Percentiles rank a stretch among this genome's conserved stretches.
Evolutionary conservation across 2,329 filamentous ascomycete species (phyloP).

Genomic region (Clarireedia hainanense): DNA sequence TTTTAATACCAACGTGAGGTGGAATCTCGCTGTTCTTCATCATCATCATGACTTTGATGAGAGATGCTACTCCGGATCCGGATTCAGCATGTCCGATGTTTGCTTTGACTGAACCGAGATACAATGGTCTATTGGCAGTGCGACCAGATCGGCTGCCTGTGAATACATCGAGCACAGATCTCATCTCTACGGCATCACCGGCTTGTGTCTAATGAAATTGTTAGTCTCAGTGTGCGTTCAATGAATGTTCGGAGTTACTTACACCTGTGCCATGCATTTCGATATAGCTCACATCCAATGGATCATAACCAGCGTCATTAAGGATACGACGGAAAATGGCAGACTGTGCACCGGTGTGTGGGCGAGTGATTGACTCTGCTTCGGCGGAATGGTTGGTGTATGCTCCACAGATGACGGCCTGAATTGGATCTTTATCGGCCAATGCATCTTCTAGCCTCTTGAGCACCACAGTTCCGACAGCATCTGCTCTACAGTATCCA

Average conservation of each 20-base stretch:
- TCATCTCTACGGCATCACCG: background rate
- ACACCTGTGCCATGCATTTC: slow-evolving; percentile 20
- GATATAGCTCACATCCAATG: slow-evolving; percentile 12
- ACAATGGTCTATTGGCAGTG: background rate
- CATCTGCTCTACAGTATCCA: slow-evolving; percentile 59
- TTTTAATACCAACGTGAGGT: slow-evolving; percentile 15
- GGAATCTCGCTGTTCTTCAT: slow-evolving; percentile 14
- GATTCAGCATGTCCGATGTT: slow-evolving; percentile 14
- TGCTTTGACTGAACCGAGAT: background rate
- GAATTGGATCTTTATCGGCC: slow-evolving; percentile 35
- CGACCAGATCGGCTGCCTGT: background rate
- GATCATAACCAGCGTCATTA: slow-evolving; percentile 6
- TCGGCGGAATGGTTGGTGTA: slow-evolving; percentile 38
- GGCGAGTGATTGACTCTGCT: slow-evolving; percentile 37
- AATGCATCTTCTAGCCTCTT: slow-evolving; percentile 45
- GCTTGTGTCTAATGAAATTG: background rate
- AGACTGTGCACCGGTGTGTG: slow-evolving; percentile 36
- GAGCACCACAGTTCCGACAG: slow-evolving; percentile 48
- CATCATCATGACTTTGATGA: slow-evolving; percentile 22
- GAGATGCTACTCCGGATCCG: slow-evolving; percentile 19
- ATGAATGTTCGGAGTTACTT: background rate
- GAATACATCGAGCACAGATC: background rate
- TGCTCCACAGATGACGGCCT: slow-evolving; percentile 34
- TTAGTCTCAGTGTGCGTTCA: background rate
- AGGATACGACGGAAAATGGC: slow-evolving; percentile 9